Base-by-base conservation (phyloP, 2,329 filamentous ascomycete species). In the Penicillium fuscoglaucum region DNA sequence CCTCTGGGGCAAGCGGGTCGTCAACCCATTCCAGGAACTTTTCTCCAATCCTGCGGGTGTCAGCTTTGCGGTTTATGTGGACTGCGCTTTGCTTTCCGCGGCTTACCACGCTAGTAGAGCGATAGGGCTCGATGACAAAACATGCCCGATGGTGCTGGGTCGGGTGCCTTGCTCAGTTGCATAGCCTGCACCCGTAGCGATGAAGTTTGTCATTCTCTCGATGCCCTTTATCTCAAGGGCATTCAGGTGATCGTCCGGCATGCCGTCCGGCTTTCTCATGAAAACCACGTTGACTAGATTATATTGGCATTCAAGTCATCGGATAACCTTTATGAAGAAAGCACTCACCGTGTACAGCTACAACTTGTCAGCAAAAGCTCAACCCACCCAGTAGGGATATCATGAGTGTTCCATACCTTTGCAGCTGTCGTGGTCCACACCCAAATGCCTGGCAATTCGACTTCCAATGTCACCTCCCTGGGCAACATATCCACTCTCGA, bases 1-100 rank as follows among this genome's bases (percentile, higher is more conserved):
- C 67, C 3, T 73, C 57, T 9, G 67, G 53, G 1, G 70, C 47
- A 12, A 74, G 66, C 1, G 71, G 66, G 1, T 71, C 64, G 35
- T 76, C 74, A 1, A 69, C 70, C 74, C 74, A 77, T 53, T 73
- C 68, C 24, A 73, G 57, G 41, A 71, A 74, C 29, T 75, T 77
- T 53, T 77, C 74, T 12, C 74, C 74, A 52, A 74, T 59, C 74
- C 79, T 81, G 50, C 1, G 7, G 2, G 37, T 1, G 26, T 64
- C 9, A 61, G 40, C 24, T 31, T 19, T 47, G 24, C 9, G 6
- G 3, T 10, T 29, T 21, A 9, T 49, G 8, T 13, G 1, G 13
- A 47, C 21, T 13, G 4, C 19, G 2, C 6, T 43, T 8, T 5
- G 17, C 4, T 24, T 19, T 17, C 2, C 26, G 4, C 1, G 10